These are phyloP conservation scores for Gynochthodes officinalis DNA, from an alignment of 257 asterid genomes.

Conservation along the genomic window DNA sequence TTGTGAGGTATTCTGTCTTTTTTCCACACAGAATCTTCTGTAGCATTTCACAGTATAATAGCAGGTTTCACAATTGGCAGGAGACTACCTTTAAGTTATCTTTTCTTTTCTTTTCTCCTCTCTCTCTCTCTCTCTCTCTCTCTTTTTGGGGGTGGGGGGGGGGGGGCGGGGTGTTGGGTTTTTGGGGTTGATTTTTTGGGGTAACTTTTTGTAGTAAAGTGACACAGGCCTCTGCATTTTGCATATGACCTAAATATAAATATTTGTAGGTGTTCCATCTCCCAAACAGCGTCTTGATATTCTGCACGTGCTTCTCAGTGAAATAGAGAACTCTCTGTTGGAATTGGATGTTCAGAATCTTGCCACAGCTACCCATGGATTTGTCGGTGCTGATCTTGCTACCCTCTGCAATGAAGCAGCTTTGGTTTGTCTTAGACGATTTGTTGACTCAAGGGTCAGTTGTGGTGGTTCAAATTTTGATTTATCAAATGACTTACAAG, in stretches of 20 bases:
- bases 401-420: constrained; percentile 90
- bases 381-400: constrained; percentile 91
- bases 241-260: background rate
- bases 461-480: constrained; percentile 29
- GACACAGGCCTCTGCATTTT: background rate
- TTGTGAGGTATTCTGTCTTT: background rate
- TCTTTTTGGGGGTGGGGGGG: too few relatives aligned
- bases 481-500: constrained; percentile 20
- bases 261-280: constrained; percentile 75
- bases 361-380: constrained; percentile 83
- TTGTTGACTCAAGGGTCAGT: constrained; percentile 29
- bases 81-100: too few relatives aligned
- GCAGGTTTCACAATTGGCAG: too few relatives aligned
- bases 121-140: too few relatives aligned
- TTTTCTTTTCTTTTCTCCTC: too few relatives aligned
- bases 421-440: constrained; percentile 55
- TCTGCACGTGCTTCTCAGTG: constrained; percentile 50
- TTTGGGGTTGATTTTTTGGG: too few relatives aligned
- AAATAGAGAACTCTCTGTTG: constrained; percentile 55
- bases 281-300: constrained; percentile 68
- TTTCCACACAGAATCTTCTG: too few relatives aligned
- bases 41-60: too few relatives aligned
- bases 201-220: too few relatives aligned
- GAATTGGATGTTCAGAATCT: constrained; percentile 59
- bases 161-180: too few relatives aligned